Evolutionary conservation across 202 grass and related monocot genomes (phyloP).

Genomic region (Miscanthus sacchariflorus): DNA sequence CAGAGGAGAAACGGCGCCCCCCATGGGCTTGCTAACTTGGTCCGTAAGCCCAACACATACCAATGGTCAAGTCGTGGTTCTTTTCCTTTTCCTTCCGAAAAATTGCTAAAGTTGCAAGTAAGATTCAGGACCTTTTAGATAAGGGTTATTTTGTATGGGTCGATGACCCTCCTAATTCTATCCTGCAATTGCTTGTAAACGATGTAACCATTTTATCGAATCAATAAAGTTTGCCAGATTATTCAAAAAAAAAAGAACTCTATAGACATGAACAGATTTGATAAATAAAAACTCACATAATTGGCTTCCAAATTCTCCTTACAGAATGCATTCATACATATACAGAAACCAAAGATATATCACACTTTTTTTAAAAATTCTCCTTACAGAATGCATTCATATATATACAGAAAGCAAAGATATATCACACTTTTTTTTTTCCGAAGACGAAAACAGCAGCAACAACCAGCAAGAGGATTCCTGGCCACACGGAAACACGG

Average conservation of each 20-base stretch:
- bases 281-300: conserved; percentile 6
- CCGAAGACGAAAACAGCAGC: neutral
- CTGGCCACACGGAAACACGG: conserved; percentile 25
- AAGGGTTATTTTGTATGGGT: no score
- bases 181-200: no score
- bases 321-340: conserved; percentile 34
- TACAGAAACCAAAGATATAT: conserved; percentile 30
- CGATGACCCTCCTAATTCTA: no score
- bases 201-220: no score
- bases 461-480: neutral
- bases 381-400: neutral
- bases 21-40: neutral
- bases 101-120: neutral
- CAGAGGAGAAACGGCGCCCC: neutral
- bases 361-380: conserved; percentile 16
- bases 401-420: neutral
- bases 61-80: neutral
- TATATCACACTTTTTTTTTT: neutral
- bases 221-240: no score
- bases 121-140: neutral
- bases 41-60: neutral
- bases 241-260: no score
- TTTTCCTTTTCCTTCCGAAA: neutral
- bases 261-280: neutral
- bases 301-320: conserved; percentile 25